Conservation (phyloP, 768 basidiomycete species). For the Cystofilobasidium bisporidii region DNA sequence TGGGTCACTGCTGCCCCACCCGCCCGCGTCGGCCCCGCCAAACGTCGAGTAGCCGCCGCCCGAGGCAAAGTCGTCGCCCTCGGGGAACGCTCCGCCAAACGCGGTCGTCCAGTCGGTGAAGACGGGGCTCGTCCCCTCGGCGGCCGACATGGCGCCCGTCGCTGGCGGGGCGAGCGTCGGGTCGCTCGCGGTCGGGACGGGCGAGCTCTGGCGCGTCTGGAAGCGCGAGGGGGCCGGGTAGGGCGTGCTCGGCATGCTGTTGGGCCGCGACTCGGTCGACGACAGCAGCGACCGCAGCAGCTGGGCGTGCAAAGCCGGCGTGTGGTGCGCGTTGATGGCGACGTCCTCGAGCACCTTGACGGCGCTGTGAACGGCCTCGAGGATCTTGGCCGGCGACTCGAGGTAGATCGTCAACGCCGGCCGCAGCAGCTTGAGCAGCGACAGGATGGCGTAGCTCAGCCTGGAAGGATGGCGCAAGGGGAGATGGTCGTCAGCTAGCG, state of each 20-base stretch:
- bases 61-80: not conserved
- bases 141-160: not conserved
- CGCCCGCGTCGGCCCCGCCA: not conserved
- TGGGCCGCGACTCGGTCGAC: slow-evolving; percentile 21
- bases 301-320: slow-evolving; percentile 76
- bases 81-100: not conserved
- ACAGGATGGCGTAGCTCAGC: slow-evolving; percentile 47
- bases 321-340: slow-evolving; percentile 70
- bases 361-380: slow-evolving; percentile 65
- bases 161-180: not conserved
- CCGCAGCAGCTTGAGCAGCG: slow-evolving; percentile 79
- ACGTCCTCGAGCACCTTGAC: slow-evolving; percentile 68
- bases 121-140: not conserved
- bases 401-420: slow-evolving; percentile 54
- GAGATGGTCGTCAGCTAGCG: too few relatives aligned
- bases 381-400: slow-evolving; percentile 40
- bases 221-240: not conserved
- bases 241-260: slow-evolving; percentile 7
- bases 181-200: not conserved
- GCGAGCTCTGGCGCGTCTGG: not conserved
- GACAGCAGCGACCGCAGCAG: slow-evolving; percentile 63
- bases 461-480: not conserved
- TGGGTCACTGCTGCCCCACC: not conserved
- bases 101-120: slow-evolving; percentile 1
- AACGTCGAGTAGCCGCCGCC: not conserved